Conservation (phyloP, 2,329 filamentous ascomycete genomes). For the Aspergillus terreus region DNA sequence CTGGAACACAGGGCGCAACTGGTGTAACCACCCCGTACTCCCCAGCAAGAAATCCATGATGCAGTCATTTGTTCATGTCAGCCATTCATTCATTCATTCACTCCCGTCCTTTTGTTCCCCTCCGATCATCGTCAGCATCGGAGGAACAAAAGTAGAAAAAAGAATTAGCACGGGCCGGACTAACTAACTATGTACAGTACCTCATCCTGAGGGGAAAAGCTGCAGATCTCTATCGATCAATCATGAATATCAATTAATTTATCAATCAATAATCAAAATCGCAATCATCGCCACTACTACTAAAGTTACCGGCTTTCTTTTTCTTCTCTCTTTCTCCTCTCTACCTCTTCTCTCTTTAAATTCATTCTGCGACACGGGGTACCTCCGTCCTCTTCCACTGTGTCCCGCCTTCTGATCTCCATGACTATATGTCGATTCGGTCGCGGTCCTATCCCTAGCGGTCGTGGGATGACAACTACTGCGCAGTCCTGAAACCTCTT, state of each 20-base stretch:
- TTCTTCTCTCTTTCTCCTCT: slow-evolving; percentile 7
- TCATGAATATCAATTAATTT: neutral
- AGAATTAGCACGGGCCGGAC: neutral
- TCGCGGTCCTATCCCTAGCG: neutral
- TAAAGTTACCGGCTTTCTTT: slow-evolving; percentile 2
- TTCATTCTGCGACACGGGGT: slow-evolving; percentile 1
- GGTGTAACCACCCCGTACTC: neutral
- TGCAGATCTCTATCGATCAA: neutral
- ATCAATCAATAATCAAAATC: neutral
- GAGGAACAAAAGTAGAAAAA: neutral
- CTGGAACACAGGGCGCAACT: neutral
- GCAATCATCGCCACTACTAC: neutral
- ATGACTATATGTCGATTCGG: slow-evolving; percentile 2
- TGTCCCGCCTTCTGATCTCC: slow-evolving; percentile 1
- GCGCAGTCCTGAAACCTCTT: neutral
- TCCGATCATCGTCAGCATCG: neutral
- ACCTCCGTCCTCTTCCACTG: neutral
- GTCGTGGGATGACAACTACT: slow-evolving; percentile 16
- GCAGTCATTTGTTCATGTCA: neutral
- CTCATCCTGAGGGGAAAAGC: neutral
- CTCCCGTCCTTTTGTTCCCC: neutral
- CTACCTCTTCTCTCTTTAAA: slow-evolving; percentile 15
- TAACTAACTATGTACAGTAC: neutral
- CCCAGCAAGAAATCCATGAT: neutral
- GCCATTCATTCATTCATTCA: neutral